phyloP scores from a whole-genome alignment of 371 early-diverging fungal genomes.

The Batkoa obscura region DNA sequence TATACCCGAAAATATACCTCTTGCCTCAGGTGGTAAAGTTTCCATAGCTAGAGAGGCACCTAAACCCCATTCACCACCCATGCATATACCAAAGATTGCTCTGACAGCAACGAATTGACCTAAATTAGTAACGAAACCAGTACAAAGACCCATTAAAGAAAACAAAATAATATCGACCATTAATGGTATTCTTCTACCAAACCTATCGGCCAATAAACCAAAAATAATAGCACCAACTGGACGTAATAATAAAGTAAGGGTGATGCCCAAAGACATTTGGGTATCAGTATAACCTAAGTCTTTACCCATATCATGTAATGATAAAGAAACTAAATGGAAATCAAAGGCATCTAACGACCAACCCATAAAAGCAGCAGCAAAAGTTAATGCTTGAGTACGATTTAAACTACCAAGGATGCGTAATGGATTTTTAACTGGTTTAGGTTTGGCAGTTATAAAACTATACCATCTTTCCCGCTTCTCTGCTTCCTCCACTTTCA shows the following conservation, averaged over 20 bases:
- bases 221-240: slow-evolving; percentile 50
- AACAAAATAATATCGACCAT: slow-evolving; percentile 41
- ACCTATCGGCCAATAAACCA: slow-evolving; percentile 42
- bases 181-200: slow-evolving; percentile 44
- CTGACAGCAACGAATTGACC: slow-evolving; percentile 23
- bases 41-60: slow-evolving; percentile 54
- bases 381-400: slow-evolving; percentile 11
- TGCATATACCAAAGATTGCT: slow-evolving; percentile 42
- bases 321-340: slow-evolving; percentile 37
- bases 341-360: slow-evolving; percentile 56
- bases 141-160: slow-evolving; percentile 36
- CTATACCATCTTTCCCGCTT: background rate
- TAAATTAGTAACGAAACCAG: slow-evolving; percentile 41
- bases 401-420: background rate
- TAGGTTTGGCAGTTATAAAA: background rate
- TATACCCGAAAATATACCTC: slow-evolving; percentile 52
- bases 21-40: slow-evolving; percentile 34
- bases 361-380: slow-evolving; percentile 36
- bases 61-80: slow-evolving; percentile 69
- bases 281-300: slow-evolving; percentile 31
- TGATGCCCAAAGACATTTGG: slow-evolving; percentile 25
- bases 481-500: background rate
- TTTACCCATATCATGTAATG: slow-evolving; percentile 22
- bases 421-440: background rate
- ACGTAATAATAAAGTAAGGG: slow-evolving; percentile 31